A percentile compares a stretch with the other conserved stretches of the same genome.
Conservation (phyloP, 2,329 filamentous ascomycete species). For the Dactylellina cionopaga region DNA sequence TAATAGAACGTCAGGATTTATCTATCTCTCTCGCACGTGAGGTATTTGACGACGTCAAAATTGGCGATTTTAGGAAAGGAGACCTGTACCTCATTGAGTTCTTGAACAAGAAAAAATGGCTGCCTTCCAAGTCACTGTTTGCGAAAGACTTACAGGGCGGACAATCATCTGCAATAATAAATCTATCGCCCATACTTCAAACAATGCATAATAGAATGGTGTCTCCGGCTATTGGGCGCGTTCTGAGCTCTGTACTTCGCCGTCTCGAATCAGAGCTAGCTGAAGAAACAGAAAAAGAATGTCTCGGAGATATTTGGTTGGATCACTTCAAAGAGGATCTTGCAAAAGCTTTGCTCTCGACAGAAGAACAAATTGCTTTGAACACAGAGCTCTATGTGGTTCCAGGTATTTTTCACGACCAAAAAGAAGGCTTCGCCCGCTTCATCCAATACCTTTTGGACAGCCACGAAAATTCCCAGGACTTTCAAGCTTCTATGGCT, state of each 20-base stretch:
- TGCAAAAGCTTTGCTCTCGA: conserved; percentile 27
- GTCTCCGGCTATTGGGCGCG: conserved; percentile 54
- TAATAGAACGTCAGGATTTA: conserved; percentile 6
- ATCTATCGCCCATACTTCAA: conserved; percentile 21
- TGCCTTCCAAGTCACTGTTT: conserved; percentile 59
- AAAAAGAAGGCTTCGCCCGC: conserved; percentile 59
- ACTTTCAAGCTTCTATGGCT: conserved; percentile 31
- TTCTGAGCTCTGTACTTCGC: conserved; percentile 37
- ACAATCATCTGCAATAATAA: conserved; percentile 65
- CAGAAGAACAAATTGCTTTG: conserved; percentile 28
- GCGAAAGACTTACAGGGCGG: conserved; percentile 27
- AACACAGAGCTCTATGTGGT: conserved; percentile 47
- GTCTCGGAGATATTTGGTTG: conserved; percentile 19
- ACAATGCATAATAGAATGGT: conserved; percentile 53
- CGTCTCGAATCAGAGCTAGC: conserved; percentile 16
- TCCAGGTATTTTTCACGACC: conserved; percentile 50
- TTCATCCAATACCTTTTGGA: conserved; percentile 65
- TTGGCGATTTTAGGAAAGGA: conserved; percentile 32
- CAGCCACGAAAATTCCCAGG: conserved; percentile 42
- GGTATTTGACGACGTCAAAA: conserved; percentile 8
- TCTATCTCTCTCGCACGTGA: conserved; percentile 23
- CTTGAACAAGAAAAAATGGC: conserved; percentile 53
- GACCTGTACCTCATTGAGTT: conserved; percentile 44
- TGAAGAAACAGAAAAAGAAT: background rate
- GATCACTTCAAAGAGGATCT: conserved; percentile 24